Conservation (phyloP, 2,329 filamentous ascomycete species). For the Epichloe aotearoae region DNA sequence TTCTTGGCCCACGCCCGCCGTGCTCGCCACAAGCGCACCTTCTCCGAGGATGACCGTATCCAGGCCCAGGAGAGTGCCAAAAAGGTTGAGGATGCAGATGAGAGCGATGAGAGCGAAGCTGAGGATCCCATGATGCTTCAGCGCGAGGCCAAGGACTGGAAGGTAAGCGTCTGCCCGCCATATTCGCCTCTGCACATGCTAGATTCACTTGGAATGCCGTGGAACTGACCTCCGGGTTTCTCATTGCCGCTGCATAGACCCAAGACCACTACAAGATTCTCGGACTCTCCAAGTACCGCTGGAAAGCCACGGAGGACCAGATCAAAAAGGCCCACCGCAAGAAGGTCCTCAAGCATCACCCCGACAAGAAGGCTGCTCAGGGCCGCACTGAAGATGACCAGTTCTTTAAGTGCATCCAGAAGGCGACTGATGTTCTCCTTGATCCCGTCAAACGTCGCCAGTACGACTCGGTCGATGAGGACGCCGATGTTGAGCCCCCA, state of each 20-base stretch:
- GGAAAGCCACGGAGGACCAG: constrained; percentile 87
- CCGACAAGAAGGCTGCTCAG: constrained; percentile 92
- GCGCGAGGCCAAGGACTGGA: constrained; percentile 98
- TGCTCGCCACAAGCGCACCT: constrained; percentile 91
- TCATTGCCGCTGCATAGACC: constrained; percentile 32
- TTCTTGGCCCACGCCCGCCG: constrained; percentile 95
- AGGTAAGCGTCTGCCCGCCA: constrained; percentile 44
- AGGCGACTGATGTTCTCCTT: constrained; percentile 83
- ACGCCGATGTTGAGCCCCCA: constrained; percentile 82
- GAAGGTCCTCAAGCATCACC: constrained; percentile 98
- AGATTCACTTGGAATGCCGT: background rate
- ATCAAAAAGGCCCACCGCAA: constrained; percentile 98
- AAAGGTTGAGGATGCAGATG: constrained; percentile 86
- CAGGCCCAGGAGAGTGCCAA: constrained; percentile 90
- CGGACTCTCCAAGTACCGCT: constrained; percentile 83
- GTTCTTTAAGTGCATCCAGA: constrained; percentile 99
- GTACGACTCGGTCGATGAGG: constrained; percentile 93
- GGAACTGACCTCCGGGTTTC: background rate
- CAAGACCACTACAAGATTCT: constrained; percentile 98
- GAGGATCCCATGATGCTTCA: constrained; percentile 89
- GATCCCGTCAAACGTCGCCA: constrained; percentile 89
- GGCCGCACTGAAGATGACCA: constrained; percentile 84
- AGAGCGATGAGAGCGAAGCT: constrained; percentile 80
- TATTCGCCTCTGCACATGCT: too few relatives aligned
- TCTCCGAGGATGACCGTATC: constrained; percentile 96